Evolutionary conservation across 257 asterid species (phyloP).

Genomic region (Solanum okadae): DNA sequence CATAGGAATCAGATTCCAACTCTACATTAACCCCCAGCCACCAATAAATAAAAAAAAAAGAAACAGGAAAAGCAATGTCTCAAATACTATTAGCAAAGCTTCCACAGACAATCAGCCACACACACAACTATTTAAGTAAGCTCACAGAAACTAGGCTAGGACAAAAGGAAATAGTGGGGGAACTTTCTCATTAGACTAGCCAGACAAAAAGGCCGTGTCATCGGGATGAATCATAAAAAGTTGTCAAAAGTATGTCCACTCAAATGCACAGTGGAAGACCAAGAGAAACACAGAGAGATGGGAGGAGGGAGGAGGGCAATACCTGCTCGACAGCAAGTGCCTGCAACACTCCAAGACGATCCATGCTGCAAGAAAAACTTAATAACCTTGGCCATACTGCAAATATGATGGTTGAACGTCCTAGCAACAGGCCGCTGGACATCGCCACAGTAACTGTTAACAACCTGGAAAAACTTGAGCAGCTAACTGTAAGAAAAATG

Average conservation of each 20-base stretch:
- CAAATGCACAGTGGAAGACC: not conserved
- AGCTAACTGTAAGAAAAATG: not conserved
- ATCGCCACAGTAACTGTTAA: constrained; percentile 30
- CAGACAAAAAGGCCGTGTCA: not conserved
- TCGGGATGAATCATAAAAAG: not conserved
- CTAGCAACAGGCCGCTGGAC: constrained; percentile 42
- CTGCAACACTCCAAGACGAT: constrained; percentile 77
- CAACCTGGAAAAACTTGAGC: constrained; percentile 24
- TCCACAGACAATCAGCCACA: not conserved
- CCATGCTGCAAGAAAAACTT: constrained; percentile 65
- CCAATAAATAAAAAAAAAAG: not conserved
- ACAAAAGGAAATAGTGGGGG: not conserved
- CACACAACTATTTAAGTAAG: not conserved
- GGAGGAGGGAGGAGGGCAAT: not conserved
- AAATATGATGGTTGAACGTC: constrained; percentile 52
- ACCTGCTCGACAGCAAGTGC: constrained; percentile 71
- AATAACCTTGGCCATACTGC: constrained; percentile 59
- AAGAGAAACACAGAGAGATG: not conserved
- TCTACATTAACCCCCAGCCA: not conserved
- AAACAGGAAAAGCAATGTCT: not conserved
- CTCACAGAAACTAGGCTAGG: not conserved
- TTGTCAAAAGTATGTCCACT: not conserved
- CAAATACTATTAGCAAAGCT: not conserved
- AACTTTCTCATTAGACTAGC: not conserved
- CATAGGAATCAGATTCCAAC: not conserved